Percentiles rank a stretch among this genome's conserved stretches.
Conservation (phyloP, 192 early-diverging fungal species). For the Linnemannia zychae region DNA sequence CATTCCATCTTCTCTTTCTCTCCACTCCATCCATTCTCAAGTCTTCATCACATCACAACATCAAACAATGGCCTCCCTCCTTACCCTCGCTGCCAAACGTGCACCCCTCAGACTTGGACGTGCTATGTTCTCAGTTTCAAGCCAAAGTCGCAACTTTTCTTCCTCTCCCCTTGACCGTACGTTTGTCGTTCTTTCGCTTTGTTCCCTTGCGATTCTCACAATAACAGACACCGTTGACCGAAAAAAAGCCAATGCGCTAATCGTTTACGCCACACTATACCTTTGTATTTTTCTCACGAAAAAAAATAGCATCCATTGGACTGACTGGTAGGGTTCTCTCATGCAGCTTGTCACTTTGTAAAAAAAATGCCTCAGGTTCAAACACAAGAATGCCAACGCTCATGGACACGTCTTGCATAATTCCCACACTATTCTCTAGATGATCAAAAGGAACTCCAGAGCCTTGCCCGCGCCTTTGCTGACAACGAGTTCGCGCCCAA, state of each 20-base stretch:
- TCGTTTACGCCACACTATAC: background rate
- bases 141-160: conserved; percentile 37
- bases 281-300: background rate
- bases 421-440: conserved; percentile 33
- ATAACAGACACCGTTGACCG: too few relatives aligned
- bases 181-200: background rate
- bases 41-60: background rate
- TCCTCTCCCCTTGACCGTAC: conserved; percentile 46
- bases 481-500: conserved; percentile 68
- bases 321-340: conserved; percentile 30
- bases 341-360: background rate
- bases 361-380: background rate
- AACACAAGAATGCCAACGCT: background rate
- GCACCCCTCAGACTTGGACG: conserved; percentile 22
- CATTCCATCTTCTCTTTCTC: background rate
- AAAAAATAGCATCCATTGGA: conserved; percentile 34
- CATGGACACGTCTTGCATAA: background rate
- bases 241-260: conserved; percentile 9
- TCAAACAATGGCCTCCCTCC: conserved; percentile 32
- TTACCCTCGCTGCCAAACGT: conserved; percentile 30
- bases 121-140: conserved; percentile 10
- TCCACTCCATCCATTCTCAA: conserved; percentile 3
- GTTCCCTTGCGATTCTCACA: background rate
- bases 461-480: conserved; percentile 64
- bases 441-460: conserved; percentile 62